Evolutionary conservation across 768 basidiomycete genomes (phyloP), one percentile per base, ranked within the genome.

Genomic region (Mycena haematopus): DNA sequence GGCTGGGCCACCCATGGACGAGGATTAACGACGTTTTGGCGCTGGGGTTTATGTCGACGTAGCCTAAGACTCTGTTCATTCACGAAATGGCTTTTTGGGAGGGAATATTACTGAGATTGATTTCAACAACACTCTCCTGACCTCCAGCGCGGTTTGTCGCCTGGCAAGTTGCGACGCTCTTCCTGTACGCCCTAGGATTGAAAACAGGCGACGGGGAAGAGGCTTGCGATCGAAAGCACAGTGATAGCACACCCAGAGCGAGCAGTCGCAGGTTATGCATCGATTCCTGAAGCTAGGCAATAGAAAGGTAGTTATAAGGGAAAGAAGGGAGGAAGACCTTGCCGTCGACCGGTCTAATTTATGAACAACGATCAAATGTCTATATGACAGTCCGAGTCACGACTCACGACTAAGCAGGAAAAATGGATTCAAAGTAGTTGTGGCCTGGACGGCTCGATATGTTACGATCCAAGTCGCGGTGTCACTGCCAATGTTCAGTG

Each of bases 1-100:
- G 72, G 65, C 86, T 82, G 0, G 91, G 91, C 91, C 91, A 92
- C 4, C 91, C 91, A 67, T 92, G 91, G 0, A 92, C 85, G 80
- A 92, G 81, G 31, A 92, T 51, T 3, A 92, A 74, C 0, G 86
- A 83, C 15, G 73, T 77, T 27, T 80, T 72, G 3, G 84, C 84
- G 0, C 60, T 64, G 11, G 86, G 79, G 63, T 91, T 90, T 61
- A 91, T 69, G 42, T 91, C 82, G 24, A 86, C 81, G 69, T 91
- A 92, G 63, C 82, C 89, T 89, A 63, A 19, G n/a, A 52, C 25
- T n/a, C 33, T 27, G 24, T 36, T 38, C 33, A 52, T 22, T 19
- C 21, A 56, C 24, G 24, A 33, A 46, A 3, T 22, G 33, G 25
- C 24, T 15, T 14, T 24, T 17, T 2, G n/a, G 31, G 11, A 46